Evolutionary conservation across 768 basidiomycete genomes (phyloP).

Genomic region (Sistotremastrum niveocremeum): DNA sequence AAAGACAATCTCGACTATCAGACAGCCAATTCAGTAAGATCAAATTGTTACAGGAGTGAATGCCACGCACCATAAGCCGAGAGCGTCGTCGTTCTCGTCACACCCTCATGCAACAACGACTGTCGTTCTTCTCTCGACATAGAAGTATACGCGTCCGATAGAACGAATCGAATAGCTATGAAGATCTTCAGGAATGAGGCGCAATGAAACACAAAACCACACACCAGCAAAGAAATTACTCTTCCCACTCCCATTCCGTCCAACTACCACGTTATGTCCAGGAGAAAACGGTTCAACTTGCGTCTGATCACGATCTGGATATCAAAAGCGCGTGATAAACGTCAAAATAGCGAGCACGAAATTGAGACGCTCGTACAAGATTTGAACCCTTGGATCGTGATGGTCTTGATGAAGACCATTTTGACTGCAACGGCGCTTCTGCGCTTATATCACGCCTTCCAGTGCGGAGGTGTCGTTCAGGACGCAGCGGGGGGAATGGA

Average conservation of each 20-base stretch:
- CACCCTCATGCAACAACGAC: conserved; percentile 86
- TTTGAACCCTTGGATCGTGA: conserved; percentile 94
- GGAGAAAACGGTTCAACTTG: conserved; percentile 92
- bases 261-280: conserved; percentile 91
- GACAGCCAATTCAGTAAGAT: conserved; percentile 1
- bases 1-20: conserved; percentile 79
- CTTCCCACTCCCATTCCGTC: conserved; percentile 95
- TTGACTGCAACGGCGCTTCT: background rate
- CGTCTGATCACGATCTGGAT: conserved; percentile 69
- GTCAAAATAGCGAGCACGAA: background rate
- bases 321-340: conserved; percentile 4
- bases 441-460: too few species aligned
- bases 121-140: conserved; percentile 90
- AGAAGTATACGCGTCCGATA: conserved; percentile 94
- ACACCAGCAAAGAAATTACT: conserved; percentile 95
- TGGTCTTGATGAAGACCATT: conserved; percentile 49
- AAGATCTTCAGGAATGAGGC: background rate
- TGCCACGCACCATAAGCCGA: conserved; percentile 70
- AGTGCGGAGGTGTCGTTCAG: background rate
- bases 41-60: background rate
- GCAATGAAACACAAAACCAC: conserved; percentile 9
- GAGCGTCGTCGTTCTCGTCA: conserved; percentile 74
- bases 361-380: conserved; percentile 49
- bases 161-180: conserved; percentile 87
- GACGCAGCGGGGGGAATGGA: conserved; percentile 7